These are phyloP conservation scores for Tolypocladium guangdongense DNA, from an alignment of 2,329 filamentous ascomycete genomes.

Conservation along the genomic window DNA sequence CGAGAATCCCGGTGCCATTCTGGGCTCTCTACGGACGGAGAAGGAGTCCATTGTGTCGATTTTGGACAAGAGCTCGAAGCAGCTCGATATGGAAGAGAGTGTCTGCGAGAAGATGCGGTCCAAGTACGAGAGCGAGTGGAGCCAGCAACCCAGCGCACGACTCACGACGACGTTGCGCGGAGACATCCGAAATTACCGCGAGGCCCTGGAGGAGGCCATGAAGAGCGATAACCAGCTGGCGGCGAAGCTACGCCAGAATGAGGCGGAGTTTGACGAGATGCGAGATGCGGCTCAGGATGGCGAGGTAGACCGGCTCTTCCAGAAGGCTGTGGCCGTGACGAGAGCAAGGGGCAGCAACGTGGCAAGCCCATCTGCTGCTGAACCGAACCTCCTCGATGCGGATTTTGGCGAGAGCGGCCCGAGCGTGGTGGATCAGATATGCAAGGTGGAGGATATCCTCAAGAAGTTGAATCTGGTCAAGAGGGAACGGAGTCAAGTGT, in stretches of 20 bases:
- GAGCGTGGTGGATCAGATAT: slow-evolving; percentile 83
- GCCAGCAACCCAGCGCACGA: slow-evolving; percentile 85
- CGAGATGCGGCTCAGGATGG: slow-evolving; percentile 75
- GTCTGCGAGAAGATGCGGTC: slow-evolving; percentile 99
- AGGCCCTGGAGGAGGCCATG: slow-evolving; percentile 80
- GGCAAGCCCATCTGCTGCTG: slow-evolving; percentile 47
- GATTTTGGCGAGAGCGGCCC: slow-evolving; percentile 74
- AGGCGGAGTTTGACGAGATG: slow-evolving; percentile 92
- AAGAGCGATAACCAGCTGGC: slow-evolving; percentile 79
- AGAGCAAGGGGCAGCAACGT: slow-evolving; percentile 53
- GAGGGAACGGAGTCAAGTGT: slow-evolving; percentile 76
- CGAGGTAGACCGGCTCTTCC: slow-evolving; percentile 81
- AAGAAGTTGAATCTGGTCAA: slow-evolving; percentile 90
- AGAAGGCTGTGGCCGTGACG: slow-evolving; percentile 71
- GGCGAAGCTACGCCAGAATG: slow-evolving; percentile 73
- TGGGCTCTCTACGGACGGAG: slow-evolving; percentile 67
- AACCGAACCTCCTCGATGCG: slow-evolving; percentile 79
- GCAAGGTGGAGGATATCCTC: slow-evolving; percentile 76
- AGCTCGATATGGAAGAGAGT: slow-evolving; percentile 92
- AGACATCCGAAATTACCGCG: slow-evolving; percentile 79
- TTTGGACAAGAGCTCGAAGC: slow-evolving; percentile 72
- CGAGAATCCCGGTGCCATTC: slow-evolving; percentile 65
- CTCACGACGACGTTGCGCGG: slow-evolving; percentile 78
- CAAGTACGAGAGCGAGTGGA: slow-evolving; percentile 94
- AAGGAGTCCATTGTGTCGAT: slow-evolving; percentile 63